Conservation (phyloP, 768 basidiomycete genomes). For the Lactifluus pinguis region DNA sequence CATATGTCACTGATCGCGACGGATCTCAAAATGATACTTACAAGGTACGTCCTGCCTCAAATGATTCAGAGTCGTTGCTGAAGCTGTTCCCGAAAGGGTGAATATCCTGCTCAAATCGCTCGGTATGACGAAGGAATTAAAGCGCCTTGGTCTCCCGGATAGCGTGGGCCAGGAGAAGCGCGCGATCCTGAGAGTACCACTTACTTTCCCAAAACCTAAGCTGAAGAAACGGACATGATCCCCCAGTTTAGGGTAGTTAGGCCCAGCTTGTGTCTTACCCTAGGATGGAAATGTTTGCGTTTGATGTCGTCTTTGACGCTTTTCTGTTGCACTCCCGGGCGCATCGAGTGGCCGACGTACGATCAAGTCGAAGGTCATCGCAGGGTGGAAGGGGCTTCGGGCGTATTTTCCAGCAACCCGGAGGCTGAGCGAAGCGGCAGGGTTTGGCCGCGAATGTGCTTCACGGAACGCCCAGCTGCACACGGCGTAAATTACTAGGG, state of each 20-base stretch:
- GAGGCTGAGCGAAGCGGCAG: no score
- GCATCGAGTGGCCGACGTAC: no score
- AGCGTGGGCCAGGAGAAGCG: constrained; percentile 54
- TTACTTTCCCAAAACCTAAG: constrained; percentile 69
- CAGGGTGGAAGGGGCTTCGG: no score
- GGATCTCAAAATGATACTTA: constrained; percentile 58
- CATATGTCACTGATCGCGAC: constrained; percentile 57
- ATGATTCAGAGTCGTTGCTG: not conserved
- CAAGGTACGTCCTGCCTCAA: constrained; percentile 43
- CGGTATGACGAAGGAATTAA: constrained; percentile 53
- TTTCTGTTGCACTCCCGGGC: no score
- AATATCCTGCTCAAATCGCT: constrained; percentile 71
- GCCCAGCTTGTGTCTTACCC: no score
- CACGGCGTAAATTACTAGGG: no score
- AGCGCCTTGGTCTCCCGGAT: constrained; percentile 57
- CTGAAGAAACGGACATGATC: constrained; percentile 25
- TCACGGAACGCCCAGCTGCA: no score
- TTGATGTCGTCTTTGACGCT: no score
- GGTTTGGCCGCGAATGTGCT: no score
- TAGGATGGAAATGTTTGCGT: no score
- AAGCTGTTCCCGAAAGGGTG: constrained; percentile 33
- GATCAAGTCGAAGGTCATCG: no score
- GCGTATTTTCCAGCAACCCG: no score
- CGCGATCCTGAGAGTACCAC: constrained; percentile 66
- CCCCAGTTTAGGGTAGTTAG: not conserved